A percentile compares a stretch with the other conserved stretches of the same genome.
Evolutionary conservation across 1,139 yeast species (phyloP).

Genomic region (Torulaspora globosa): DNA sequence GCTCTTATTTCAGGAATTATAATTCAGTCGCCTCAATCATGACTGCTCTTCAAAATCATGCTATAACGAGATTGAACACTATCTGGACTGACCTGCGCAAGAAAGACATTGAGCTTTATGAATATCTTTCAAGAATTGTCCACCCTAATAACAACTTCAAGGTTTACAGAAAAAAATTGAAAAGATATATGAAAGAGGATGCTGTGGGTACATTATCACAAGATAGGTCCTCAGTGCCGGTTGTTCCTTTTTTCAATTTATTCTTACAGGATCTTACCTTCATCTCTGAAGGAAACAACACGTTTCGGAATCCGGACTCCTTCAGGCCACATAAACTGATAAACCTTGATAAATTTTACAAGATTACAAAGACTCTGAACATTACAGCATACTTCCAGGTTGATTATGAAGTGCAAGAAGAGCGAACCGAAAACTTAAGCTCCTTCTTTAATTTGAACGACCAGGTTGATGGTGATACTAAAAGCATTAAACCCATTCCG

Average conservation of each 20-base stretch:
- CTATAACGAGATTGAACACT: slow-evolving; percentile 61
- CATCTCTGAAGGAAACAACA: slow-evolving; percentile 82
- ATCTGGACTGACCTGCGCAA: slow-evolving; percentile 65
- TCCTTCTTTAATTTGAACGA: slow-evolving; percentile 36
- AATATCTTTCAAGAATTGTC: slow-evolving; percentile 63
- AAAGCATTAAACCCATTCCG: slow-evolving; percentile 31
- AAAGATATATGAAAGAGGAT: slow-evolving; percentile 45
- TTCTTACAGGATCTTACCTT: slow-evolving; percentile 85
- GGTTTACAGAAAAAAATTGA: slow-evolving; percentile 66
- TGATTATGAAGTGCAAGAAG: slow-evolving; percentile 43
- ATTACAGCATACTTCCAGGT: slow-evolving; percentile 75
- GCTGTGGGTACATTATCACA: slow-evolving; percentile 29
- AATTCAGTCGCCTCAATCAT: slow-evolving; percentile 87
- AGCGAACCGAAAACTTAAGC: slow-evolving; percentile 24
- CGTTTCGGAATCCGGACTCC: slow-evolving; percentile 56
- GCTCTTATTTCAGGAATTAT: slow-evolving; percentile 73
- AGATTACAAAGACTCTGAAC: slow-evolving; percentile 69
- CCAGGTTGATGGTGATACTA: slow-evolving; percentile 31
- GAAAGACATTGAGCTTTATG: slow-evolving; percentile 62
- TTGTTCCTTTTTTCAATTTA: slow-evolving; percentile 81
- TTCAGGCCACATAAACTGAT: slow-evolving; percentile 48
- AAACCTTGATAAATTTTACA: slow-evolving; percentile 78
- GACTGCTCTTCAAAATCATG: slow-evolving; percentile 78
- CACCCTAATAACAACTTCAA: slow-evolving; percentile 82
- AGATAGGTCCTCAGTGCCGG: slow-evolving; percentile 57